Evolutionary conservation across 805 yeast species (phyloP), one percentile per base, ranked within the genome.

Genomic region (Brettanomyces custersianus): DNA sequence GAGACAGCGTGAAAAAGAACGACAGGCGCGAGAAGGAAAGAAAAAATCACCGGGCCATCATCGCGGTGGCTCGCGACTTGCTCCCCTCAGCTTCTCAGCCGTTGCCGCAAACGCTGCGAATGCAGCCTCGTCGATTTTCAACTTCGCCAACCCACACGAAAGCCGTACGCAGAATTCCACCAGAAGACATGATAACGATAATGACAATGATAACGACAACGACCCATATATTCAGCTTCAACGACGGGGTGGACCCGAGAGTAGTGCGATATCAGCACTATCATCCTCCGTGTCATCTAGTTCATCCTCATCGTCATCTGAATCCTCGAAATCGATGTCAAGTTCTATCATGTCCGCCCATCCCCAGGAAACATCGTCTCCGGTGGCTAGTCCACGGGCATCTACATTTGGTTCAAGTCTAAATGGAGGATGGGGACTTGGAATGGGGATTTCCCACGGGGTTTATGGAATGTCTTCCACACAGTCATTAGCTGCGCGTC

Each of bases 71-170:
- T 29, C 31, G 7, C 34, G 17, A 12, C 30, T 33, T 15, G 38
- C 48, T 2, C 46, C 53, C 4, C 40, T 52, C 19, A 52, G 40
- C 31, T 52, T 51, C 21, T 48, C 55, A 3, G 35, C 46, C 5
- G 54, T 52, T 6, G 51, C 53, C 4, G 51, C 55, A 12, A 47
- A 42, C 33, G 55, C 57, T 10, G 52, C 52, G 7, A 47, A 55
- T 26, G 29, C 29, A 7, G 35, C 35, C 20, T 33, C 35, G 2
- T 48, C 52, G 26, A 47, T 48, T n/a, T 52, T 52, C 40, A 55
- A 52, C 35, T 51, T 55, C 37, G 52, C 51, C 38, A 33, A 24
- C 32, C 36, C 37, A 20, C 40, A 36, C 28, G 15, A 25, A 25
- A 12, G 15, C n/a, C 13, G 15, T 12, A 8, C n/a, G 17, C 2